Evolutionary conservation across 2,329 filamentous ascomycete genomes (phyloP).

Genomic region (Colletotrichum zoysiae): DNA sequence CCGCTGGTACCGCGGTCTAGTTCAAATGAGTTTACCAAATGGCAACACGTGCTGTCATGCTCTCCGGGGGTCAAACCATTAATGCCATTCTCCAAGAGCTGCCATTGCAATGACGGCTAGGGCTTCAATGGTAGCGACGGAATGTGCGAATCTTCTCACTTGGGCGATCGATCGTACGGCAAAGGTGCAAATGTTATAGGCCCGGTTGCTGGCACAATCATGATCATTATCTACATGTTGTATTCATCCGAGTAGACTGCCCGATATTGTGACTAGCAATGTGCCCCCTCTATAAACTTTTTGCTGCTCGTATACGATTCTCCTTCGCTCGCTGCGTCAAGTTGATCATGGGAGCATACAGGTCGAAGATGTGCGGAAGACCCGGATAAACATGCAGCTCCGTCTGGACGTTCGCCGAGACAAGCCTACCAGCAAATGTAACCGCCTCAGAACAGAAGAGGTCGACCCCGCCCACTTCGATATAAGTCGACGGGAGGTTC

Average conservation of each 20-base stretch:
- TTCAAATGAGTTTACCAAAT: too few species aligned
- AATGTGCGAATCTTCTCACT: not conserved
- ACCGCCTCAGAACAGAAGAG: constrained; percentile 54
- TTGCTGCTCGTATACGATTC: constrained; percentile 13
- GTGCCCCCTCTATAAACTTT: not conserved
- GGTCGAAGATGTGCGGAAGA: constrained; percentile 55
- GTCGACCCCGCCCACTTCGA: constrained; percentile 56
- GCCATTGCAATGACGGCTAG: too few species aligned
- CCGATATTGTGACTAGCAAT: too few species aligned
- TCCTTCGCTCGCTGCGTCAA: constrained; percentile 13
- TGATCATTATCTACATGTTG: not conserved
- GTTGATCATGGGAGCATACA: constrained; percentile 26
- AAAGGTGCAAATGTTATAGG: not conserved
- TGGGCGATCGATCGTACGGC: not conserved
- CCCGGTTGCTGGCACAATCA: constrained; percentile 14
- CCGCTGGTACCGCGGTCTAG: too few species aligned
- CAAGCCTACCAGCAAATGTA: constrained; percentile 50
- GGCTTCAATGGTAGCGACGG: too few species aligned
- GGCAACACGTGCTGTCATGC: too few species aligned
- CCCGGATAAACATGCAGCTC: constrained; percentile 58
- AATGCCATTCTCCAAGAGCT: too few species aligned
- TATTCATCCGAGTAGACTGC: not conserved
- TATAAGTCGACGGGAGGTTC: constrained; percentile 53
- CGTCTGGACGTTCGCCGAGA: constrained; percentile 49
- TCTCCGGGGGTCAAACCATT: too few species aligned